phyloP scores from a whole-genome alignment of 2,329 filamentous ascomycete species.

The Biscogniauxia marginata region DNA sequence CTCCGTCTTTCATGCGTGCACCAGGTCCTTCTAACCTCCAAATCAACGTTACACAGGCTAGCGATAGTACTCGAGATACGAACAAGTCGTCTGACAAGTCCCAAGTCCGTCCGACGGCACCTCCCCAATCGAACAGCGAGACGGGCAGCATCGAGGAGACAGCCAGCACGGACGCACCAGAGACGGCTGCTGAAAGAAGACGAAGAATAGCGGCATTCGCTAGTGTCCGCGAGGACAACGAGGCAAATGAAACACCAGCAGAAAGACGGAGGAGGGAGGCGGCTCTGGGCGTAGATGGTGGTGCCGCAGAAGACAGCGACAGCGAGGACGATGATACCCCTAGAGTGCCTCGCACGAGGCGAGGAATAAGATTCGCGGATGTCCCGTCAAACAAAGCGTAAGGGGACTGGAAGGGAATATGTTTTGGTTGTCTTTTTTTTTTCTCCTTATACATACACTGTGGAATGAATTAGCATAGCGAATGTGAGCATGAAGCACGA shows the following conservation, averaged over 20 bases:
- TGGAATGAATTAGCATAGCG: not conserved
- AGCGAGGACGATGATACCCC: constrained; percentile 59
- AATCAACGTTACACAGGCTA: constrained; percentile 28
- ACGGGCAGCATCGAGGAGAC: constrained; percentile 12
- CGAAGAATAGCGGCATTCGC: constrained; percentile 58
- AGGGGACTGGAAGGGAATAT: not conserved
- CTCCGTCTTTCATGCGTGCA: constrained; percentile 30
- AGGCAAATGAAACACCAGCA: constrained; percentile 66
- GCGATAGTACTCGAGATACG: constrained; percentile 20
- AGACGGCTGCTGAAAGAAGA: constrained; percentile 69
- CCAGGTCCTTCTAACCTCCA: constrained; percentile 16
- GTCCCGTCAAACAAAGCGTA: constrained; percentile 29
- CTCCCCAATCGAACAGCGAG: not conserved
- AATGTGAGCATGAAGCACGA: not conserved
- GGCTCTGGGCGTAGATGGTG: constrained; percentile 60
- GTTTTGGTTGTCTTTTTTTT: not conserved
- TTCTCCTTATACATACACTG: not conserved
- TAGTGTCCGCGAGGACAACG: constrained; percentile 42
- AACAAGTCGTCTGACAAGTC: constrained; percentile 16
- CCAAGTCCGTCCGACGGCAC: not conserved
- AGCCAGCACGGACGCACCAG: constrained; percentile 44
- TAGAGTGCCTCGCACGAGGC: constrained; percentile 49
- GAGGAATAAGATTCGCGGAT: constrained; percentile 63
- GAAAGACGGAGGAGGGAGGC: constrained; percentile 73
- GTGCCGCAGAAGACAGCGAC: constrained; percentile 44